Evolutionary conservation across 345 rosid species (phyloP), one percentile per base, ranked within the genome.

Genomic region (Abelmoschus esculentus): DNA sequence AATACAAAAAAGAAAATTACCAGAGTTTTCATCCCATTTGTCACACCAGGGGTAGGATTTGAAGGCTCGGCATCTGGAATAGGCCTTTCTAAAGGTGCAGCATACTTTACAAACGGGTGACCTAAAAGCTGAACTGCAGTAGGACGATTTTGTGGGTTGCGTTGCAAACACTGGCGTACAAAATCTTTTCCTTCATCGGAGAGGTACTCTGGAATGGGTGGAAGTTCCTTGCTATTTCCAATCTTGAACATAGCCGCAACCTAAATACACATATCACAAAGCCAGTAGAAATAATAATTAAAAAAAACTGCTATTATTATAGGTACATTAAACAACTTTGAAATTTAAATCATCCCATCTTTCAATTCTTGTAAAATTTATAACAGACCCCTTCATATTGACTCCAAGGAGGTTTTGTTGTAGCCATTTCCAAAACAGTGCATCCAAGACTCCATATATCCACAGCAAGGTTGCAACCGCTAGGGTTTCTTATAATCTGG

Each of bases 401-500:
- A 77, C 89, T 87, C 91, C 91, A 89, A 52, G 96, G 96, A 66
- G 96, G 96, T 73, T 89, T 87, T 63, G 91, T 79, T 46, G 96
- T 89, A 53, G 91, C 90, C 96, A 89, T 89, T 81, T 89, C 96
- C 81, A 87, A 79, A 70, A 89, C 96, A 36, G 92, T 89, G 76
- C 96, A 87, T 47, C 96, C 96, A 75, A 89, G 96, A 76, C 96
- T 89, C 96, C 96, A 89, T 72, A 89, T 84, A 80, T 89, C 96
- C 66, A 89, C 96, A 49, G 91, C 90, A 80, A 87, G 86, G 68
- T 80, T 84, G 81, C 87, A 81, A 63, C 91, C 91, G 62, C 60
- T 84, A 52, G 87, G 72, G 72, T 85, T 84, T 74, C 70, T 87
- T 77, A 89, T 87, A 54, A 89, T 89, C 96, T 89, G 85, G 31